These are phyloP conservation scores for Postia placenta DNA, from an alignment of 768 basidiomycete genomes.

Conservation along the genomic window DNA sequence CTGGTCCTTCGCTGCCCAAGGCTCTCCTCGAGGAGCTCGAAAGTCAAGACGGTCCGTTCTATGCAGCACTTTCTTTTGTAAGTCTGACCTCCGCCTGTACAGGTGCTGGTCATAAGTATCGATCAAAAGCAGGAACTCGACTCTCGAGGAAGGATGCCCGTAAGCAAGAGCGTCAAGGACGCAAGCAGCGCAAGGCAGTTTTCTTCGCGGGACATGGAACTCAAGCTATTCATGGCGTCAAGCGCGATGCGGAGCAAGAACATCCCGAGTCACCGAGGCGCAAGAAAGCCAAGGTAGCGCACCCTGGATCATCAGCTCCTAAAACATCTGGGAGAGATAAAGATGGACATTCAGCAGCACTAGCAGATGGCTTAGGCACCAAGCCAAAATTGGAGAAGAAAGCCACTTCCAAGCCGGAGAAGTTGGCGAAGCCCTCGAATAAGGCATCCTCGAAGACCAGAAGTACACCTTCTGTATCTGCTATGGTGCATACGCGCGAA, in stretches of 20 bases:
- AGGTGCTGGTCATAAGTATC: slow-evolving; percentile 10
- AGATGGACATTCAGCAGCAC: slow-evolving; percentile 15
- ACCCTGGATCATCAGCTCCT: not conserved
- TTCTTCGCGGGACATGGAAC: slow-evolving; percentile 40
- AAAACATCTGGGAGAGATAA: not conserved
- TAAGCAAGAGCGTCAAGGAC: slow-evolving; percentile 52
- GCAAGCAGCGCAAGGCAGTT: slow-evolving; percentile 58
- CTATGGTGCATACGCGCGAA: slow-evolving; percentile 26
- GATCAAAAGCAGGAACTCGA: slow-evolving; percentile 12
- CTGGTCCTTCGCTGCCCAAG: slow-evolving; percentile 21
- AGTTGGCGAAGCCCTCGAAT: slow-evolving; percentile 20
- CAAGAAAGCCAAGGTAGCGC: slow-evolving; percentile 40
- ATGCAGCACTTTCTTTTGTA: not conserved
- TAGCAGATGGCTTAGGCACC: slow-evolving; percentile 27
- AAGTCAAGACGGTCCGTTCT: slow-evolving; percentile 9
- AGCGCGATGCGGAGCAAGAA: slow-evolving; percentile 37
- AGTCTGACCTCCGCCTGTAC: not conserved
- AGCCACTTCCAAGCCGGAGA: slow-evolving; percentile 25
- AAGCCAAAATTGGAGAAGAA: not conserved
- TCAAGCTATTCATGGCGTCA: slow-evolving; percentile 10
- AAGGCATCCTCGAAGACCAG: not conserved
- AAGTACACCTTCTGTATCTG: slow-evolving; percentile 1
- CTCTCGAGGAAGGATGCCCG: slow-evolving; percentile 54
- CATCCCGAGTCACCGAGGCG: slow-evolving; percentile 39
- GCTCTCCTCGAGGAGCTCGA: slow-evolving; percentile 23